Percentiles rank a stretch among this genome's conserved stretches.
These are phyloP conservation scores for Diutina neorugosa DNA, from an alignment of 1,139 yeast genomes.

Conservation along the genomic window DNA sequence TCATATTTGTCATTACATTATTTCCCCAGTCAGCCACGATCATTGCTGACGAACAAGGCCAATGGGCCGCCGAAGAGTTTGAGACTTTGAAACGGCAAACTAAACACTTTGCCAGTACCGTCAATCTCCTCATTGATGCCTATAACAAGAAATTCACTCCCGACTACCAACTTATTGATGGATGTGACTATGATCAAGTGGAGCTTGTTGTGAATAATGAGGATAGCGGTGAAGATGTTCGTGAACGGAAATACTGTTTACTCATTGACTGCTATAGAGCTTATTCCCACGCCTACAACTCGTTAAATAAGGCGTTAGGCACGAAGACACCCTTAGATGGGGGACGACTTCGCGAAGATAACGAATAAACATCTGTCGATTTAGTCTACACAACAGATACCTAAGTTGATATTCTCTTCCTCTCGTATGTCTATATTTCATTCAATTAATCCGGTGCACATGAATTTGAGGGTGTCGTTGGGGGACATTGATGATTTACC, in stretches of 20 bases:
- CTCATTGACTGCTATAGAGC: conserved; percentile 1
- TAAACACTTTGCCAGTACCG: background rate
- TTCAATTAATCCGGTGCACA: conserved; percentile 28
- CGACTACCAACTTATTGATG: background rate
- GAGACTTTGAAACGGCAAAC: background rate
- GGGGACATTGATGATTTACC: conserved; percentile 24
- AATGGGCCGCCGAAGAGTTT: background rate
- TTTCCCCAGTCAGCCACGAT: background rate
- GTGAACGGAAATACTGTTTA: background rate
- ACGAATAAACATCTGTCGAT: background rate
- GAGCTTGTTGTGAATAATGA: background rate
- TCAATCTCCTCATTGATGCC: background rate
- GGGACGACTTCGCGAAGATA: background rate
- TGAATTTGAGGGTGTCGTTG: conserved; percentile 27
- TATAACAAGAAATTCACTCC: background rate
- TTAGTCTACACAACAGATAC: too few relatives aligned
- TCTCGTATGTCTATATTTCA: background rate
- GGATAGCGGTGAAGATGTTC: background rate
- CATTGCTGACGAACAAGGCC: background rate
- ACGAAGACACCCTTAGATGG: background rate
- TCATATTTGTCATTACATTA: background rate
- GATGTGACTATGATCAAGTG: background rate
- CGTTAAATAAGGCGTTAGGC: background rate
- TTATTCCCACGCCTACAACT: background rate
- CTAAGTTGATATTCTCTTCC: background rate